These are phyloP conservation scores for Citrus hindsii DNA, from an alignment of 345 rosid species.

Conservation along the genomic window DNA sequence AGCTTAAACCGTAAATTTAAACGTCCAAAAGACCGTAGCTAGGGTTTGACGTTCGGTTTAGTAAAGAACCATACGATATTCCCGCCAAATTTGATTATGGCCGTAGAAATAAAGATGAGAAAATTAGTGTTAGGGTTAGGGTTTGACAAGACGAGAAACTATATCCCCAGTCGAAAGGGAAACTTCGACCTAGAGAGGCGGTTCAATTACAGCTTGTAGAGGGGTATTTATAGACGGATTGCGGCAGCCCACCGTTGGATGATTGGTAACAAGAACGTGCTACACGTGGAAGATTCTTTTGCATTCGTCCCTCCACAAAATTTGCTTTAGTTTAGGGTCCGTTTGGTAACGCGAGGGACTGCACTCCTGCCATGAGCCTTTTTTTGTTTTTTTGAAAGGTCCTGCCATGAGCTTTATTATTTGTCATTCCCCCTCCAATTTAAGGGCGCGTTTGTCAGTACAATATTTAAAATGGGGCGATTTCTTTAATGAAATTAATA, in stretches of 20 bases:
- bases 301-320: too few species aligned
- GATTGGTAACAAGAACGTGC: conserved; percentile 13
- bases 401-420: not conserved
- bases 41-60: not conserved
- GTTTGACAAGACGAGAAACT: not conserved
- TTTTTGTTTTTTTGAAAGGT: too few species aligned
- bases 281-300: not conserved
- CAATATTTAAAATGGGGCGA: too few species aligned
- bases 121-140: not conserved
- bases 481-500: too few species aligned
- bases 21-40: not conserved
- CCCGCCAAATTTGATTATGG: not conserved
- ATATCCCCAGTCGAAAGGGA: not conserved
- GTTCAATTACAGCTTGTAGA: not conserved
- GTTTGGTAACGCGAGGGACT: not conserved
- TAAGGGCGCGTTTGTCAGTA: too few species aligned
- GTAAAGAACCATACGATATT: not conserved
- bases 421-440: not conserved
- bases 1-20: not conserved
- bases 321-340: not conserved
- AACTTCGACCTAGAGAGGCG: not conserved
- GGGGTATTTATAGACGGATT: conserved; percentile 5
- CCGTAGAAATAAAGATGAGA: too few species aligned
- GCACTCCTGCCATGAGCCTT: not conserved
- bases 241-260: not conserved